phyloP scores from a whole-genome alignment of 1,284 basidiomycete species.

The Apiotrichum veenhuisii region DNA sequence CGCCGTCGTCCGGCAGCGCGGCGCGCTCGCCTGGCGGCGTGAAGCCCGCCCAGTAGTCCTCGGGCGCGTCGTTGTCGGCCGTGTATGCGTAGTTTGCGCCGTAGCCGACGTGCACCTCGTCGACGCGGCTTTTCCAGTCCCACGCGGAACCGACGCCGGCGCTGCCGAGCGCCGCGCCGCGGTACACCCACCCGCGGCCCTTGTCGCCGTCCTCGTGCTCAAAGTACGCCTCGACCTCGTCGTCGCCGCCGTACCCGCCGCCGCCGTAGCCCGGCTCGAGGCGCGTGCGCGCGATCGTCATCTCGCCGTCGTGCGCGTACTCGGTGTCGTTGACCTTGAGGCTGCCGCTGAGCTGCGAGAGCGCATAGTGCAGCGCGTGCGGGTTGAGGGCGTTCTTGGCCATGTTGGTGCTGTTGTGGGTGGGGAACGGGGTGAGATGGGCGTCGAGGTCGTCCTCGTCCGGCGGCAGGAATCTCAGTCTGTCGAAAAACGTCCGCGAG shows the following conservation, averaged over 20 bases:
- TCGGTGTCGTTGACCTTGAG: conserved; percentile 4
- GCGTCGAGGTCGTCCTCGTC: conserved; percentile 32
- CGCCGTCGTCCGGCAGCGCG: conserved; percentile 12
- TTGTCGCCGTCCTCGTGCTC: conserved; percentile 17
- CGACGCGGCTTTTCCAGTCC: conserved; percentile 8
- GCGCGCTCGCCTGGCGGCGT: conserved; percentile 13
- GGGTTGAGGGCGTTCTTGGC: conserved; percentile 2
- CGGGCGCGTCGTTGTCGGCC: conserved; percentile 9
- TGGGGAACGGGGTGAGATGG: conserved; percentile 36
- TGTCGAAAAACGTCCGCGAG: conserved; percentile 34
- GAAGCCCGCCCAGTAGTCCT: conserved; percentile 36
- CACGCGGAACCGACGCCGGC: background rate
- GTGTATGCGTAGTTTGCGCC: background rate
- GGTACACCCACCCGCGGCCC: conserved; percentile 38
- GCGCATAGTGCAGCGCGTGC: conserved; percentile 12
- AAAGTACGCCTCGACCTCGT: conserved; percentile 12
- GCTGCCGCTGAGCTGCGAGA: background rate
- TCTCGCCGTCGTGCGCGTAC: conserved; percentile 22
- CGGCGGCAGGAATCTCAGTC: conserved; percentile 43
- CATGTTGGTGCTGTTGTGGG: background rate
- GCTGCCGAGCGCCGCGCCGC: conserved; percentile 14
- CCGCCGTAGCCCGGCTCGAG: background rate
- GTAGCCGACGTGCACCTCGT: conserved; percentile 6
- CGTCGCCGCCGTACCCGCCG: background rate
- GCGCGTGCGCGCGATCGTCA: conserved; percentile 9